Base-by-base conservation (phyloP, 306 rosid species). In the Gleditsia sinensis region DNA sequence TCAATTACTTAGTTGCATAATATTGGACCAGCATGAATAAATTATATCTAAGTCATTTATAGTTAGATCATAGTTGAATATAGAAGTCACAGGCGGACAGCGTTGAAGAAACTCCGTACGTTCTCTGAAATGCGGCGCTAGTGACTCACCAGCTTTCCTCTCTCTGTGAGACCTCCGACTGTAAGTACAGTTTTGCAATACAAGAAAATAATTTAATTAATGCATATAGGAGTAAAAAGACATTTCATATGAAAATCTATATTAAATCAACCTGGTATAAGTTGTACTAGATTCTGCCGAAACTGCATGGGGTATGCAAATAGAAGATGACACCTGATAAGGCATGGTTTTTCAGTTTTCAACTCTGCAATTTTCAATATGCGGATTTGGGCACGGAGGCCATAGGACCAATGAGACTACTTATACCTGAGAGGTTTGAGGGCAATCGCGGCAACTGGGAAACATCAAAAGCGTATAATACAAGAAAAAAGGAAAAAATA, bases 61-160 rank as follows among this genome's bases (percentile, higher is more conserved):
- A 14, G 27, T 37, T 9, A 55, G 24, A 37, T 16, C 5, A 7
- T 23, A 30, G 59, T 14, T 9, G 11, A 9, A 43, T 71, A 12
- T 19, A 46, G 24, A 7, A 9, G 70, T 48, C 27, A 61, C 20
- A 11, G 28, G 21, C 1, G 21, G 5, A 64, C 24, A 36, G 14
- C 5, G 23, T 21, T 48, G 63, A 27, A 32, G 61, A 30, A 70
- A 61, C 30, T 46, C 42, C 70, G 21, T 14, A 19, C 19, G 21
- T 37, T 23, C 1, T 70, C 58, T n/a, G 39, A 40, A 16, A 42
- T 61, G 16, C 0, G 7, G 2, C 6, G 37, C 54, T 50, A 16
- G 9, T 20, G 23, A 59, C 87, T 78, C 74, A 81, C 90, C 84
- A 62, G 67, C 7, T 65, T 32, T 75, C 67, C 34, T 40, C 32